phyloP scores from a whole-genome alignment of 192 early-diverging fungal genomes.

The Backusella psychrophila region DNA sequence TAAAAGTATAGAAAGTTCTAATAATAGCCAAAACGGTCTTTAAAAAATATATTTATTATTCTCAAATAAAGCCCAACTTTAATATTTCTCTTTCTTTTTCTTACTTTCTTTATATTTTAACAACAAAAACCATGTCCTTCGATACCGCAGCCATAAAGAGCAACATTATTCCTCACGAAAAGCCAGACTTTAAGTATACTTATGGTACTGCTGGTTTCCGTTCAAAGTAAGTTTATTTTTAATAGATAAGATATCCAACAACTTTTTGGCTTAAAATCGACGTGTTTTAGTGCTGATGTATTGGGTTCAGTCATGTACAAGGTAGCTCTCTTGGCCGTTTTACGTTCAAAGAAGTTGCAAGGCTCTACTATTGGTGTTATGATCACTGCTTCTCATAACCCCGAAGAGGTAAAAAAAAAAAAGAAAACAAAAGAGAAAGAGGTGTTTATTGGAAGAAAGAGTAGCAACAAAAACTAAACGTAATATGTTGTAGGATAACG shows the following conservation, averaged over 20 bases:
- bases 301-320: slow-evolving; percentile 94
- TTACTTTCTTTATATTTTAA: not conserved
- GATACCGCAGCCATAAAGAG: slow-evolving; percentile 15
- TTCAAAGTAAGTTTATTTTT: slow-evolving; percentile 64
- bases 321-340: slow-evolving; percentile 85
- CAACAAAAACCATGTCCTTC: slow-evolving; percentile 8
- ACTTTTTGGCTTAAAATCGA: not conserved
- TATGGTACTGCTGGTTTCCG: slow-evolving; percentile 99
- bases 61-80: not conserved
- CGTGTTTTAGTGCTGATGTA: slow-evolving; percentile 60
- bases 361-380: slow-evolving; percentile 92
- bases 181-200: slow-evolving; percentile 25
- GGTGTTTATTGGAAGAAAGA: not conserved
- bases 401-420: slow-evolving; percentile 61
- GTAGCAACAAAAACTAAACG: not conserved
- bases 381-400: slow-evolving; percentile 99
- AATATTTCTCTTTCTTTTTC: not conserved
- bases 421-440: not conserved
- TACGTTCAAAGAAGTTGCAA: slow-evolving; percentile 86
- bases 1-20: not conserved
- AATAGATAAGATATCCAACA: no score
- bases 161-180: slow-evolving; percentile 22
- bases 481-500: slow-evolving; percentile 75
- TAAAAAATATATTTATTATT: not conserved
- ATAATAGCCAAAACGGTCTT: not conserved